Evolutionary conservation across 2,329 filamentous ascomycete species (phyloP).

Genomic region (Neoarthrinium moseri): DNA sequence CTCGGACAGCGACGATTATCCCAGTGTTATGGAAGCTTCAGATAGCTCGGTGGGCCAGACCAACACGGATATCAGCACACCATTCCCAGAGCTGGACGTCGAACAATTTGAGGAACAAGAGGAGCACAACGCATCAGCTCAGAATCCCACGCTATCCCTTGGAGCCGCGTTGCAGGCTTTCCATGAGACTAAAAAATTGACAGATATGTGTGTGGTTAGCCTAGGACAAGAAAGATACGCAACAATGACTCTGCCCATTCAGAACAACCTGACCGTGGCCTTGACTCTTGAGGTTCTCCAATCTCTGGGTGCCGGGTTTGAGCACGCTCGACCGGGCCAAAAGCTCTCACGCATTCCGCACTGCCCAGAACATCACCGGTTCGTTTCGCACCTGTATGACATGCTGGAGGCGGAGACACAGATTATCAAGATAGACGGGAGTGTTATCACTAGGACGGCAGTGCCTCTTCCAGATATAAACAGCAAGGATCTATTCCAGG

Average conservation of each 20-base stretch:
- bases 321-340: slow-evolving; percentile 7
- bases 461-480: too few relatives aligned
- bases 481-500: slow-evolving; percentile 22
- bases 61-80: too few relatives aligned
- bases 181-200: slow-evolving; percentile 7
- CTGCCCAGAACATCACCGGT: slow-evolving; percentile 1
- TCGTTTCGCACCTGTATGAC: slow-evolving; percentile 11
- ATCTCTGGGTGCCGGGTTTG: slow-evolving; percentile 8
- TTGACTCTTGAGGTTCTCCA: slow-evolving; percentile 14
- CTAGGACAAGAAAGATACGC: slow-evolving; percentile 2
- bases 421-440: slow-evolving; percentile 9
- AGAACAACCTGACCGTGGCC: slow-evolving; percentile 2
- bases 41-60: neutral
- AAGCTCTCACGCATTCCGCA: slow-evolving; percentile 5
- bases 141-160: too few relatives aligned
- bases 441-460: too few relatives aligned
- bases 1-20: neutral
- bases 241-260: neutral
- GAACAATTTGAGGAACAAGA: too few relatives aligned
- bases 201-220: slow-evolving; percentile 11
- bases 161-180: slow-evolving; percentile 8
- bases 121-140: too few relatives aligned
- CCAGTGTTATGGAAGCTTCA: neutral
- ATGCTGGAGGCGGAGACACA: slow-evolving; percentile 12
- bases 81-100: too few relatives aligned